A percentile compares a stretch with the other conserved stretches of the same genome.
Evolutionary conservation across 2,329 filamentous ascomycete genomes (phyloP).

Genomic region (Bisporella sp.): DNA sequence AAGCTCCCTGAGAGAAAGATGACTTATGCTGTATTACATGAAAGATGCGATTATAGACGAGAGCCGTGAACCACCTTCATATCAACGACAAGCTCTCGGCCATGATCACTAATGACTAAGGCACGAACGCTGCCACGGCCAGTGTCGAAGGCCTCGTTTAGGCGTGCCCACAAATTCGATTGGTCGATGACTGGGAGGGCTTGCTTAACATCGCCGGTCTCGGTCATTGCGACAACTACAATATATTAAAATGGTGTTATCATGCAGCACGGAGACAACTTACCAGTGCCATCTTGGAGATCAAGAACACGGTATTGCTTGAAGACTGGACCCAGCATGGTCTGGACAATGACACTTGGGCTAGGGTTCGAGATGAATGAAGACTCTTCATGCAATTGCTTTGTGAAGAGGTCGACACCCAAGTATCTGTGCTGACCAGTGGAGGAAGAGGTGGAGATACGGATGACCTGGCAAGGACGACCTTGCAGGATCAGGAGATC

Average conservation of each 20-base stretch:
- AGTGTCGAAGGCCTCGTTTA: slow-evolving; percentile 77
- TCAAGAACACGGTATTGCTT: slow-evolving; percentile 99
- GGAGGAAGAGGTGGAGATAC: slow-evolving; percentile 95
- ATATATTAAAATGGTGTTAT: slow-evolving; percentile 6
- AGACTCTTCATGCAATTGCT: slow-evolving; percentile 98
- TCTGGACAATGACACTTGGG: slow-evolving; percentile 95
- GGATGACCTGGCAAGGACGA: slow-evolving; percentile 99
- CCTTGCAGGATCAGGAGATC: slow-evolving; percentile 98
- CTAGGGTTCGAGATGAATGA: slow-evolving; percentile 96
- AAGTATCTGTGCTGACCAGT: slow-evolving; percentile 99
- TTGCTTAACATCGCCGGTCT: slow-evolving; percentile 97
- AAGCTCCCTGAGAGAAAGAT: slow-evolving; percentile 9
- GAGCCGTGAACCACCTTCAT: slow-evolving; percentile 94
- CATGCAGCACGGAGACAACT: slow-evolving; percentile 15
- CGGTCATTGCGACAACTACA: slow-evolving; percentile 88
- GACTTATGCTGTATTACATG: slow-evolving; percentile 14
- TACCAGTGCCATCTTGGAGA: slow-evolving; percentile 72
- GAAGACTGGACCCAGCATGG: slow-evolving; percentile 98
- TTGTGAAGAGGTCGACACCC: slow-evolving; percentile 99
- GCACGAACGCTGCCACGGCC: slow-evolving; percentile 92
- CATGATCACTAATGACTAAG: slow-evolving; percentile 89
- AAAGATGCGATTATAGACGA: slow-evolving; percentile 40
- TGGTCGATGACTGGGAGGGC: slow-evolving; percentile 89
- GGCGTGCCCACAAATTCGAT: slow-evolving; percentile 77
- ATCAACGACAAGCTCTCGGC: slow-evolving; percentile 93